Base-by-base conservation (phyloP, 1,284 basidiomycete species). In the Rhodofomes roseus region DNA sequence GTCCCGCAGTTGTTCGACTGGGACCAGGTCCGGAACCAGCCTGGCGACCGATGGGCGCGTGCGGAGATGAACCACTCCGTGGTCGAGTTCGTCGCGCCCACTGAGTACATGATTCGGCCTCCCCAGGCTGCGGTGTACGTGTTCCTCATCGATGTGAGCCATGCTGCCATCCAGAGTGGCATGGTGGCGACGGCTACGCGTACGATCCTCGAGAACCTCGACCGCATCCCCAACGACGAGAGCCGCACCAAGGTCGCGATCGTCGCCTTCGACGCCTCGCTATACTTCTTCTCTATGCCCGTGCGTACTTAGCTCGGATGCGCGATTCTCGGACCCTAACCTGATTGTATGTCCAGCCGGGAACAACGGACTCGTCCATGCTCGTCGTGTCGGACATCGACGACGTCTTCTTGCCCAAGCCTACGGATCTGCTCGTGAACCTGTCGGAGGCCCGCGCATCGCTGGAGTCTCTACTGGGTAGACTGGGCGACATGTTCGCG, bases 1-100 rank as follows among this genome's bases (percentile, higher is more conserved):
- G 96, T 99, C 1, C 97, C 97, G 8, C 96, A 98, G 72, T 81
- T 98, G 57, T 99, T 99, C 71, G 97, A 99, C 75, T 99, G 96
- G 96, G 93, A 99, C 75, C 93, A 95, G 72, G 85, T 83, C 60
- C 89, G 87, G 66, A 98, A 97, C 72, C 91, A 95, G 76, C 96
- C 96, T 16, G 95, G 93, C 7, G 96, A 99, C 76, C 81, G 97
- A 60, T 99, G 96, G 95, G 79, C 86, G 52, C 88, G 97, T 62
- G 87, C 93, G 7, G 97, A 99, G 77, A 83, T 99, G 62, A 98
- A 97, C 72, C 87, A 95, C 73, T 85, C 89, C 53, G 93, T 93
- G 20, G 95, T 99, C 61, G 97, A 99, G 75, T 99, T 91, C 71
- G 91, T 99, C 61, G 97, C 97, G 2, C 96, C 97, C 9, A 96